Evolutionary conservation across 1,139 yeast genomes (phyloP).

Genomic region (Protomyces lactucae-debilis): DNA sequence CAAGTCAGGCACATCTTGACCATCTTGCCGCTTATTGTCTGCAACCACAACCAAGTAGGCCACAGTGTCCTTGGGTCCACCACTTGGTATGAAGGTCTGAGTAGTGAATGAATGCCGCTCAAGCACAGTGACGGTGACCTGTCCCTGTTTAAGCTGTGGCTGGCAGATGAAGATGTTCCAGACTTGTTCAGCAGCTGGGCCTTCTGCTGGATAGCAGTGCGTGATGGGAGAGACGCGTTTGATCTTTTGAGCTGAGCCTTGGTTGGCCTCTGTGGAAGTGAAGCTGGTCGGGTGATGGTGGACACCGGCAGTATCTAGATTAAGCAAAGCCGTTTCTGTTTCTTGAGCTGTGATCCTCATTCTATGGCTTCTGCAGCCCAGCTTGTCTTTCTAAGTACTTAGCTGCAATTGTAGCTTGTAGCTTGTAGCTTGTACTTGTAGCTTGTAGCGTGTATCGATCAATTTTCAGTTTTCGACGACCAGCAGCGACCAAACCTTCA

Average conservation of each 20-base stretch:
- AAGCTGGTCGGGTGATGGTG: background rate
- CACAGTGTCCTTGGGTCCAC: slow-evolving; percentile 48
- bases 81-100: slow-evolving; percentile 88
- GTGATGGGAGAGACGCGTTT: background rate
- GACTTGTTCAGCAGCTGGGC: slow-evolving; percentile 9
- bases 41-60: slow-evolving; percentile 84
- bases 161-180: slow-evolving; percentile 25
- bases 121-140: slow-evolving; percentile 45
- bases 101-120: slow-evolving; percentile 91
- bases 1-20: slow-evolving; percentile 56
- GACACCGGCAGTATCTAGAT: background rate
- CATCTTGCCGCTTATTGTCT: slow-evolving; percentile 41
- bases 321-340: background rate
- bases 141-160: slow-evolving; percentile 2
- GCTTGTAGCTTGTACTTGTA: too few species aligned
- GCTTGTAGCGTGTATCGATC: too few species aligned
- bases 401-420: too few species aligned
- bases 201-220: background rate
- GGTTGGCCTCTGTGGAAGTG: slow-evolving; percentile 3
- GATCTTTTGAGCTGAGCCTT: slow-evolving; percentile 15
- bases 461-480: background rate
- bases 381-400: too few species aligned
- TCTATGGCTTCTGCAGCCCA: background rate
- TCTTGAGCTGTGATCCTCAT: background rate
- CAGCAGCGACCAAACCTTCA: background rate